These are phyloP conservation scores for Cutaneotrichosporon mucoides DNA, from an alignment of 1,284 basidiomycete genomes.

Conservation along the genomic window DNA sequence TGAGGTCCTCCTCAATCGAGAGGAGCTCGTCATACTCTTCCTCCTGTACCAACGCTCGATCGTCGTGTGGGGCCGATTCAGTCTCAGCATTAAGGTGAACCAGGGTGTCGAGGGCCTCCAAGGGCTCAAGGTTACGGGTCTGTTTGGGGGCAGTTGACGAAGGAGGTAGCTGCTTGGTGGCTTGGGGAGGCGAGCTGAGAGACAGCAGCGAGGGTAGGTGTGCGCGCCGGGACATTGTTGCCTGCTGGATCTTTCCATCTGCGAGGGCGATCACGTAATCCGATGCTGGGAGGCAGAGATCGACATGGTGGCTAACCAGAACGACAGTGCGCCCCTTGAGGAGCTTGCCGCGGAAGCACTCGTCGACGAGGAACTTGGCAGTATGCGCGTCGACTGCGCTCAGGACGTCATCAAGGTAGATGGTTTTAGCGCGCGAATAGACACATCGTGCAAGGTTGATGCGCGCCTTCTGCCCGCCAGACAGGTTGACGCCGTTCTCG, in stretches of 20 bases:
- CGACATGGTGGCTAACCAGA: slow-evolving; percentile 70
- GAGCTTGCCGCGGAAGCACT: slow-evolving; percentile 52
- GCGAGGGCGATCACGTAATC: slow-evolving; percentile 58
- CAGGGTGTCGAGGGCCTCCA: slow-evolving; percentile 1
- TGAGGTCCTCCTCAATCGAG: neutral
- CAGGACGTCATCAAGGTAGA: slow-evolving; percentile 51
- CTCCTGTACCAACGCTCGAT: neutral
- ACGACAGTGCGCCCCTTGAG: slow-evolving; percentile 62
- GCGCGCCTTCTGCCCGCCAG: slow-evolving; percentile 60
- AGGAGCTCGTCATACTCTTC: neutral
- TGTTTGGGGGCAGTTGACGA: neutral
- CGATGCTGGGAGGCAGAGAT: slow-evolving; percentile 46
- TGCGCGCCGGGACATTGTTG: slow-evolving; percentile 25
- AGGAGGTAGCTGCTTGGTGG: neutral
- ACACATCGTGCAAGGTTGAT: slow-evolving; percentile 74
- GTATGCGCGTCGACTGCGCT: slow-evolving; percentile 50
- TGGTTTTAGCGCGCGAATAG: slow-evolving; percentile 68
- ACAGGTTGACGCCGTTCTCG: slow-evolving; percentile 67
- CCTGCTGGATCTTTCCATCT: slow-evolving; percentile 33
- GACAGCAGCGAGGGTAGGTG: slow-evolving; percentile 12
- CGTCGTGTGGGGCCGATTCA: neutral
- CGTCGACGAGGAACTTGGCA: slow-evolving; percentile 37
- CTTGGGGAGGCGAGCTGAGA: slow-evolving; percentile 9
- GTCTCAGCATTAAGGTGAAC: slow-evolving; percentile 3
- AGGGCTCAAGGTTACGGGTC: neutral